Conservation (phyloP, 2,329 filamentous ascomycete species). For the Stenocarpella maydis region DNA sequence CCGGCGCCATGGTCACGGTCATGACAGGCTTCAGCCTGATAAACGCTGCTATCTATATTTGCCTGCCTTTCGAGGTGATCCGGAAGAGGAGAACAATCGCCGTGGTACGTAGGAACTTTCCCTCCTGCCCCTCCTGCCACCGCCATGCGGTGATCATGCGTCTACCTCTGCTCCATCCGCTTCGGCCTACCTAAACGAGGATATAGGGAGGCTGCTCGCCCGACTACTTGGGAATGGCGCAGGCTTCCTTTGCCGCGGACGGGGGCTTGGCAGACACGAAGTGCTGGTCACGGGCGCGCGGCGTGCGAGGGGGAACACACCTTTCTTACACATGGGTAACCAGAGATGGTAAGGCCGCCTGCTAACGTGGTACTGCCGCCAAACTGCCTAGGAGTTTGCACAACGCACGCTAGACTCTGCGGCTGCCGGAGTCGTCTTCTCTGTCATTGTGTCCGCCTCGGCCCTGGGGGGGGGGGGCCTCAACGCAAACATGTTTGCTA, state of each 20-base stretch:
- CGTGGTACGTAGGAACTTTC: slow-evolving; percentile 43
- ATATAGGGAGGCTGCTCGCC: slow-evolving; percentile 21
- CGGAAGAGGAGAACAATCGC: slow-evolving; percentile 51
- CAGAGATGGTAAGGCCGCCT: not conserved
- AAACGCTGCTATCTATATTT: slow-evolving; percentile 53
- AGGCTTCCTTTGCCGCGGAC: slow-evolving; percentile 38
- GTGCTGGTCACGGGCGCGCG: too few relatives aligned
- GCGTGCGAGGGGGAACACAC: too few relatives aligned
- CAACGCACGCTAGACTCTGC: slow-evolving; percentile 44
- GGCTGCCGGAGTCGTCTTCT: slow-evolving; percentile 49
- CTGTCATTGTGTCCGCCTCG: slow-evolving; percentile 49
- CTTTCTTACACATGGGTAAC: not conserved
- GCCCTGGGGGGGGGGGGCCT: slow-evolving; percentile 52
- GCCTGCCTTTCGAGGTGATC: slow-evolving; percentile 51
- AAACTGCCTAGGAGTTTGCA: slow-evolving; percentile 42
- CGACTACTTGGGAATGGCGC: slow-evolving; percentile 45
- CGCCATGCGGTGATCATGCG: not conserved
- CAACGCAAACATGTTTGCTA: slow-evolving; percentile 54
- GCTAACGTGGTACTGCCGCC: slow-evolving; percentile 36
- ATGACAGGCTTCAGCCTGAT: slow-evolving; percentile 51
- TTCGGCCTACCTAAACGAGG: slow-evolving; percentile 34
- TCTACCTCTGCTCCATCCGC: slow-evolving; percentile 28
- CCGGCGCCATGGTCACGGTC: slow-evolving; percentile 51
- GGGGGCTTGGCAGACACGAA: not conserved
- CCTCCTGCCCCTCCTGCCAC: not conserved